Conservation (phyloP, 768 basidiomycete species). For the Rickenella mellea region DNA sequence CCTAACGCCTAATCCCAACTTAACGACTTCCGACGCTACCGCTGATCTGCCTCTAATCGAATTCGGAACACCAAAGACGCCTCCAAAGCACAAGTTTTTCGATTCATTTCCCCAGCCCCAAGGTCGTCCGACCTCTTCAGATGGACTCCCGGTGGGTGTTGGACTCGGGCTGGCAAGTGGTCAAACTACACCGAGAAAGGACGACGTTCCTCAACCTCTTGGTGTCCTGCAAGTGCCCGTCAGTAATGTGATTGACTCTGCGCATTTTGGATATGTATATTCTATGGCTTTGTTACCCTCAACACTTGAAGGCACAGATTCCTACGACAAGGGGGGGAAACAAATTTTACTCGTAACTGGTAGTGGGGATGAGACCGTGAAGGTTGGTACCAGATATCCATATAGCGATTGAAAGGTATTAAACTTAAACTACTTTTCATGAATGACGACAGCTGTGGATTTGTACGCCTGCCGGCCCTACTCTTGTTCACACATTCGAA, state of each 20-base stretch:
- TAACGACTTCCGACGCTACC: constrained; percentile 1
- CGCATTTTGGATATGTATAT: constrained; percentile 93
- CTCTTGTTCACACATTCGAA: constrained; percentile 54
- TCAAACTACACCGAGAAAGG: background rate
- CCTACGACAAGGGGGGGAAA: constrained; percentile 14
- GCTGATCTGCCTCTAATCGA: constrained; percentile 17
- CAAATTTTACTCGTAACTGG: constrained; percentile 64
- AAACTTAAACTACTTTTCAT: background rate
- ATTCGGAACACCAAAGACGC: constrained; percentile 24
- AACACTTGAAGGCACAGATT: constrained; percentile 27
- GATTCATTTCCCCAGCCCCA: constrained; percentile 77
- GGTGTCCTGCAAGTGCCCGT: constrained; percentile 48
- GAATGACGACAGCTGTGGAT: constrained; percentile 51
- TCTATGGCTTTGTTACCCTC: constrained; percentile 53
- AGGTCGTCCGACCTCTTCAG: constrained; percentile 46
- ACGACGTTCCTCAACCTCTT: constrained; percentile 16
- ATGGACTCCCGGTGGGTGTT: too few relatives aligned
- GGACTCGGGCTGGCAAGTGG: constrained; percentile 1
- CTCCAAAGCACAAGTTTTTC: constrained; percentile 90
- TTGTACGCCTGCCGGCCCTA: constrained; percentile 36
- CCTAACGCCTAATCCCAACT: constrained; percentile 6
- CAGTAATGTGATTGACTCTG: constrained; percentile 72
- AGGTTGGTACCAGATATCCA: constrained; percentile 33
- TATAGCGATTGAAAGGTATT: too few relatives aligned
- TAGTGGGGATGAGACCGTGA: constrained; percentile 86